Percentiles rank a stretch among this genome's conserved stretches.
Evolutionary conservation across 139 green algal species (phyloP).

Genomic region (Volvox africanus): DNA sequence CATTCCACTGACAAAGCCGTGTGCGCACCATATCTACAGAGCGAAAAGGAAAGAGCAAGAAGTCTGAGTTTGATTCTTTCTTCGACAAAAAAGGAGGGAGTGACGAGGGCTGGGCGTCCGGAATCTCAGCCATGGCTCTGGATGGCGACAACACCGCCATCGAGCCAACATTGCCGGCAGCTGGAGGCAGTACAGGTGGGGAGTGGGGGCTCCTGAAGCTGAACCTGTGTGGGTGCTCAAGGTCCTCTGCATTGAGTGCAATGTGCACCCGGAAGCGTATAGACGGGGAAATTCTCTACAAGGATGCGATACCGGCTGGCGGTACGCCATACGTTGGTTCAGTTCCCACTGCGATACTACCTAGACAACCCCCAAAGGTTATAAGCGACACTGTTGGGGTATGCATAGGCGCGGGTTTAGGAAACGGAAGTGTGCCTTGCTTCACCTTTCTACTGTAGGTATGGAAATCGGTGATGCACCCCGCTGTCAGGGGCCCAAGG

Average conservation of each 20-base stretch:
- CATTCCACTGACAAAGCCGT: too few species aligned
- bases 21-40: neutral
- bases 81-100: conserved; percentile 4
- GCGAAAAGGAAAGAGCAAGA: conserved; percentile 17
- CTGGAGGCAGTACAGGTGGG: neutral
- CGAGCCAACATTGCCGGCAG: neutral
- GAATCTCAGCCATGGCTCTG: conserved; percentile 23
- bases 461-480: conserved; percentile 27
- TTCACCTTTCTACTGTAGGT: neutral
- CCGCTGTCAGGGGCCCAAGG: neutral
- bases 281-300: too few species aligned
- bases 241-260: too few species aligned
- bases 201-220: neutral
- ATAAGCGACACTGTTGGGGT: too few species aligned
- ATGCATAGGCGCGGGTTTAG: too few species aligned
- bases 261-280: too few species aligned
- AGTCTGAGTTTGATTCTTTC: conserved; percentile 39
- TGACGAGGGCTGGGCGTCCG: conserved; percentile 12
- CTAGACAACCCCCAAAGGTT: too few species aligned
- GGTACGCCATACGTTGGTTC: too few species aligned
- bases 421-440: neutral
- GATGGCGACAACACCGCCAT: neutral
- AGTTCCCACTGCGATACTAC: too few species aligned
- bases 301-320: too few species aligned
- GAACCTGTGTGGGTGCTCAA: too few species aligned